These are phyloP conservation scores for Nicotiana sylvestris DNA, from an alignment of 257 asterid genomes.

Conservation along the genomic window DNA sequence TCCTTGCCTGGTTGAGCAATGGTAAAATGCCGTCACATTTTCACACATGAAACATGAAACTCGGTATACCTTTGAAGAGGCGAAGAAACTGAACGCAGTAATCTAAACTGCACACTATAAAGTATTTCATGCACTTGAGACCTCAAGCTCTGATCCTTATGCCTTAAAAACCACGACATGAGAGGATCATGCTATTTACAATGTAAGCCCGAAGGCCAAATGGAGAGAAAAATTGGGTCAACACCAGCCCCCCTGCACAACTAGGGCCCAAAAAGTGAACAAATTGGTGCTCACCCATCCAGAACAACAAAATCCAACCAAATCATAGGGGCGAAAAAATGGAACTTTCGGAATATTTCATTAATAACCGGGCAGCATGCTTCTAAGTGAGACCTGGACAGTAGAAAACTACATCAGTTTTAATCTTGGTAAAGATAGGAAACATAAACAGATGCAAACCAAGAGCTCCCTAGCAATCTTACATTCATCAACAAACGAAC, in stretches of 20 bases:
- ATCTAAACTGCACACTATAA: not conserved
- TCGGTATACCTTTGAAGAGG: not conserved
- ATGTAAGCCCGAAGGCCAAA: constrained; percentile 26
- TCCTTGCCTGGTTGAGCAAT: constrained; percentile 3
- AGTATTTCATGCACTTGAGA: not conserved
- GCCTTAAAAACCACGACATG: constrained; percentile 63
- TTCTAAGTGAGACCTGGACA: constrained; percentile 8
- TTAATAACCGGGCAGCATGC: not conserved
- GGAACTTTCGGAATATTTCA: not conserved
- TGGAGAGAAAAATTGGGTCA: constrained; percentile 9
- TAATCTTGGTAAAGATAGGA: not conserved
- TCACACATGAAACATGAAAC: not conserved
- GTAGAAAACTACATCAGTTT: not conserved
- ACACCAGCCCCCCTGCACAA: constrained; percentile 9
- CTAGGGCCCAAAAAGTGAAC: constrained; percentile 7
- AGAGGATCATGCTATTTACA: constrained; percentile 59
- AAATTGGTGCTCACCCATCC: not conserved
- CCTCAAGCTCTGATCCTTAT: constrained; percentile 41
- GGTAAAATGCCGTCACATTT: not conserved
- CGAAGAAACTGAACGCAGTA: not conserved
- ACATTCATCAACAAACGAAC: not conserved
- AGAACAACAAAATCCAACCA: constrained; percentile 2
- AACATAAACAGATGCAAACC: not conserved
- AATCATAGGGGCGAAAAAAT: not conserved
- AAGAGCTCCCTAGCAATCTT: not conserved